Evolutionary conservation across 805 yeast genomes (phyloP), one percentile per base, ranked within the genome.

Genomic region (Hemisphaericaspora nanyangensis): DNA sequence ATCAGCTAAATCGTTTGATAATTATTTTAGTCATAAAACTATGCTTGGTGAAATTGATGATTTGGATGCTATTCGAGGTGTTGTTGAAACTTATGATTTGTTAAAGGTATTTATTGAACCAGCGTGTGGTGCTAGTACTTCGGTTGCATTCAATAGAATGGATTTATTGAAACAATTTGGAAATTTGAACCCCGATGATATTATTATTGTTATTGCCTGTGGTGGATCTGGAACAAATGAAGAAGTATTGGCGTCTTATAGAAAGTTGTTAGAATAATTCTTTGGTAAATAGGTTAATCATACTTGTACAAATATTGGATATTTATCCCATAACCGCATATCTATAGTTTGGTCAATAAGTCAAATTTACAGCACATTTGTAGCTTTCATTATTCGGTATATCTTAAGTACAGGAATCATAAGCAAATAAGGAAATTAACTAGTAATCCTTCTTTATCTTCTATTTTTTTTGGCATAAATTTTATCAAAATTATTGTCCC

Each of bases 61-160:
- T 35, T 16, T 37, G 8, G 64, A 59, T 22, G 56, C 64, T 2
- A 49, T 48, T 11, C 39, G 34, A 18, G 63, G 55, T 1, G 33
- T 49, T 6, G 22, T 61, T 6, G 51, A 49, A 20, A 52, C 46
- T 35, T 54, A 52, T 35, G 64, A 61, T 38, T 35, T 19, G 1
- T 50, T 52, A 27, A 51, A 48, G 2, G 42, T 34, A n/a, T 17
- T 51, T 4, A 57, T 58, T 6, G 66, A 61, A 39, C 65, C 65
- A 2, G 64, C 68, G 7, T 61, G 66, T 52, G 65, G 65, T 4
- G 66, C 63, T 10, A 41, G 64, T 1, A 18, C 54, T 1, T 42
- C 50, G 2, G 38, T 47, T 10, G 51, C 54, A 1, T 39, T 41
- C 19, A 39, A 48, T 6, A 42, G 43, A 10, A 17, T 36, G 24